These are phyloP conservation scores for Excoecaria agallocha DNA, from an alignment of 345 rosid genomes.

Conservation along the genomic window DNA sequence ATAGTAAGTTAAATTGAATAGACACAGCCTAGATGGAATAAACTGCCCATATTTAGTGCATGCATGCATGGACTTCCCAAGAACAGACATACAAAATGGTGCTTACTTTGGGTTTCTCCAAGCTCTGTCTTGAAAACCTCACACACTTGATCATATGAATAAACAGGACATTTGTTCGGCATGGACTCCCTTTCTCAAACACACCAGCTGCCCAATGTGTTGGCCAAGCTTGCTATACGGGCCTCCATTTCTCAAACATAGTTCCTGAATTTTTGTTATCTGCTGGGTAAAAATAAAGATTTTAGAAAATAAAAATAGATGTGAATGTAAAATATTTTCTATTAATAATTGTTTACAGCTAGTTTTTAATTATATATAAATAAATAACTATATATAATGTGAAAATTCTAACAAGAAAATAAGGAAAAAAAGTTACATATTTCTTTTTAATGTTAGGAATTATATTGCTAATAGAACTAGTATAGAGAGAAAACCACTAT, in stretches of 20 bases:
- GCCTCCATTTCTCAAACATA: conserved; percentile 91
- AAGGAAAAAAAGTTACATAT: too few species aligned
- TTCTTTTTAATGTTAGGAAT: too few species aligned
- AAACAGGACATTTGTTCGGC: conserved; percentile 90
- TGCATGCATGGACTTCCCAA: neutral
- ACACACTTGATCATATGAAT: conserved; percentile 90
- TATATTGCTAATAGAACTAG: too few species aligned
- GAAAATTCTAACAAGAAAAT: too few species aligned
- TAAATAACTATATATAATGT: too few species aligned
- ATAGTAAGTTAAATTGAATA: neutral
- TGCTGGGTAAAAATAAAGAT: too few species aligned
- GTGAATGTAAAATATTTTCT: too few species aligned
- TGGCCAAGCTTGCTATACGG: conserved; percentile 92
- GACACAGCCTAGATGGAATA: neutral
- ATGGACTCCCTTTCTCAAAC: conserved; percentile 61
- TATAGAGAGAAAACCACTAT: too few species aligned
- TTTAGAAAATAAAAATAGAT: too few species aligned
- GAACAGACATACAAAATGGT: conserved; percentile 10
- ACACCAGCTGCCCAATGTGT: conserved; percentile 86
- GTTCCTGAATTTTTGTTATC: conserved; percentile 44
- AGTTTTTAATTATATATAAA: too few species aligned
- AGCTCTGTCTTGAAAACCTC: conserved; percentile 88
- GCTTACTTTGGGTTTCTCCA: conserved; percentile 74
- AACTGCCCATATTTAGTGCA: neutral
- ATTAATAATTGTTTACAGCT: too few species aligned